phyloP scores from a whole-genome alignment of 208 protist genomes.

The Porcisia hertigi region DNA sequence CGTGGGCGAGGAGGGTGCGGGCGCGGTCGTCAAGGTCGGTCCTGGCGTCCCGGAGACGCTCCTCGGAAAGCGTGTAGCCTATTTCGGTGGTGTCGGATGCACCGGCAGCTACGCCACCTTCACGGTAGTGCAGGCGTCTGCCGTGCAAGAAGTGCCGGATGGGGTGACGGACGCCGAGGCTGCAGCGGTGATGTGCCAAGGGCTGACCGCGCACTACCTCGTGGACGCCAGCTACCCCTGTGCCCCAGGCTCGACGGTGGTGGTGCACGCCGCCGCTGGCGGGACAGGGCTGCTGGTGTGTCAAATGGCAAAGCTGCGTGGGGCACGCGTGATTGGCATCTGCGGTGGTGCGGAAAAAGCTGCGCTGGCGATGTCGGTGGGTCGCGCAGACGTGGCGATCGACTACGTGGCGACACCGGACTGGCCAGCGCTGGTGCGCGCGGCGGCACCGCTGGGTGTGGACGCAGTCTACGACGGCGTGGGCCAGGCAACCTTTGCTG shows the following conservation, averaged over 20 bases:
- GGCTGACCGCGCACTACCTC: slow-evolving; percentile 92
- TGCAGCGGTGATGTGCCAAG: slow-evolving; percentile 72
- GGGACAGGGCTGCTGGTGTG: slow-evolving; percentile 82
- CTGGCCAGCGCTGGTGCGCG: slow-evolving; percentile 52
- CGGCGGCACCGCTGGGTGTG: slow-evolving; percentile 48
- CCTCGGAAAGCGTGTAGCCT: slow-evolving; percentile 76
- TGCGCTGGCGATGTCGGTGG: slow-evolving; percentile 43
- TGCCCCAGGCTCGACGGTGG: slow-evolving; percentile 39
- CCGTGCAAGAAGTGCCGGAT: slow-evolving; percentile 41
- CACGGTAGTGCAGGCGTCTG: slow-evolving; percentile 31
- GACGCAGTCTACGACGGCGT: slow-evolving; percentile 93
- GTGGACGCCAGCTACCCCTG: slow-evolving; percentile 58
- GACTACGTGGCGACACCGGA: slow-evolving; percentile 61
- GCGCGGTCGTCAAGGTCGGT: slow-evolving; percentile 54
- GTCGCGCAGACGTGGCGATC: slow-evolving; percentile 73
- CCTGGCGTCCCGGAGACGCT: slow-evolving; percentile 5
- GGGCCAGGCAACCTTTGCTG: slow-evolving; percentile 74
- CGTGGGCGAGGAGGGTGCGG: slow-evolving; percentile 77
- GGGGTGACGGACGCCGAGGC: slow-evolving; percentile 52
- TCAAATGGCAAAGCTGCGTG: slow-evolving; percentile 92
- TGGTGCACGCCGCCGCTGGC: slow-evolving; percentile 90
- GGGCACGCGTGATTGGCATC: slow-evolving; percentile 91
- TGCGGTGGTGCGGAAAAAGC: slow-evolving; percentile 73
- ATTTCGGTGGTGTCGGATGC: slow-evolving; percentile 41
- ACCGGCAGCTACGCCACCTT: slow-evolving; percentile 72